phyloP scores from a whole-genome alignment of 148 eudicot species.

The Vaccinium darrowii region DNA sequence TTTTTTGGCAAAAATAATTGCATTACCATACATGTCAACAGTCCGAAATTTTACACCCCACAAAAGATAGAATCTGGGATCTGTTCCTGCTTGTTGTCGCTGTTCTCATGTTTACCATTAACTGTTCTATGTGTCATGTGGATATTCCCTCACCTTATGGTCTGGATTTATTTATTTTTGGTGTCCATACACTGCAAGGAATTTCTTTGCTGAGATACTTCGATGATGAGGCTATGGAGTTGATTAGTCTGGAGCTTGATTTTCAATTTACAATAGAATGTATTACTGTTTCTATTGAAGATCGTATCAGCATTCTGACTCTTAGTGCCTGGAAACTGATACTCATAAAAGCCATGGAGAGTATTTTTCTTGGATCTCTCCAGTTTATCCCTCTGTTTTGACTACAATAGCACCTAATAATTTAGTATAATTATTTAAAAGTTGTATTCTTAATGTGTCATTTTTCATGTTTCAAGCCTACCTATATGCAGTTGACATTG shows the following conservation, averaged over 20 bases:
- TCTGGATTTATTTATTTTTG: not conserved
- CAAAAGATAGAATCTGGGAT: not conserved
- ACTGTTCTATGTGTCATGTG: not conserved
- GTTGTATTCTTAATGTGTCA: not conserved
- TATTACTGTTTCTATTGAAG: not conserved
- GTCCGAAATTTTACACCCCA: not conserved
- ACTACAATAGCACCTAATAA: not conserved
- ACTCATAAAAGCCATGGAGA: not conserved
- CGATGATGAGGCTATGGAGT: not conserved
- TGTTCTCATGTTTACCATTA: not conserved
- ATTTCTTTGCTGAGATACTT: not conserved
- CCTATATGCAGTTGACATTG: not conserved
- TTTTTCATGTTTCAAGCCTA: not conserved
- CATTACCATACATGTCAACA: not conserved
- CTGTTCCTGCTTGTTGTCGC: conserved; percentile 2
- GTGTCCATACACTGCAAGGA: not conserved
- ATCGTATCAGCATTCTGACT: not conserved
- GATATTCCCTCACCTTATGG: not conserved
- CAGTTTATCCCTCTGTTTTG: not conserved
- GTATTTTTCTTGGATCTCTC: not conserved
- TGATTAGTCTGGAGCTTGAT: not conserved
- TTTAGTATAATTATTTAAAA: not conserved
- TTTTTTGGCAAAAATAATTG: not conserved
- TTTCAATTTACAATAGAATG: not conserved
- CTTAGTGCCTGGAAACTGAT: not conserved